Conservation (phyloP, 768 basidiomycete genomes). For the Boletus speciosus region DNA sequence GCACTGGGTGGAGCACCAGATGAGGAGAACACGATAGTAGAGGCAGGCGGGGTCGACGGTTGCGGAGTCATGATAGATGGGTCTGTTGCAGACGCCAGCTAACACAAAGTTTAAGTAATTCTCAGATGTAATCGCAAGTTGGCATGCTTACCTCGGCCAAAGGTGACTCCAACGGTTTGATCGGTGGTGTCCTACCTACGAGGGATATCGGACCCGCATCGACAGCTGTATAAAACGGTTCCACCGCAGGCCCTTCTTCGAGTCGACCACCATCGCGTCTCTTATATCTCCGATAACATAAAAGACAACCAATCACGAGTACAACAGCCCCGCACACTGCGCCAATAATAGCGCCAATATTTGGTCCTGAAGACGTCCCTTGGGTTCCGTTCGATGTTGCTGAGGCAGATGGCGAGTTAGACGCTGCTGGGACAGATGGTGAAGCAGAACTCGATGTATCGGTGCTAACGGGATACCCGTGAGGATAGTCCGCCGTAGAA, state of each 20-base stretch:
- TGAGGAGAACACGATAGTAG: not conserved
- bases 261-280: not conserved
- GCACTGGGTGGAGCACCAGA: not conserved
- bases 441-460: not conserved
- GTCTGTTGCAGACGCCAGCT: not conserved
- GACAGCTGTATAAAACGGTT: not conserved
- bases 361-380: not conserved
- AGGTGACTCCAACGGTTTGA: not conserved
- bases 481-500: not conserved
- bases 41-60: not conserved
- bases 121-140: not conserved
- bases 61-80: not conserved
- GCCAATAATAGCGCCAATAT: constrained; percentile 4
- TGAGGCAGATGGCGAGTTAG: not conserved
- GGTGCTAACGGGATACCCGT: constrained; percentile 1
- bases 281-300: constrained; percentile 5
- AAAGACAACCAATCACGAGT: not conserved
- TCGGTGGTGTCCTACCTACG: too few relatives aligned
- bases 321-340: constrained; percentile 1
- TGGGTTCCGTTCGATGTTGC: not conserved
- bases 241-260: not conserved
- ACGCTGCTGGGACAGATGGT: not conserved
- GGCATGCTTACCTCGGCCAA: not conserved
- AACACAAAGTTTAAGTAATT: not conserved
- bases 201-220: not conserved